phyloP scores from a whole-genome alignment of 2,329 filamentous ascomycete species.

The Fusarium equiseti region DNA sequence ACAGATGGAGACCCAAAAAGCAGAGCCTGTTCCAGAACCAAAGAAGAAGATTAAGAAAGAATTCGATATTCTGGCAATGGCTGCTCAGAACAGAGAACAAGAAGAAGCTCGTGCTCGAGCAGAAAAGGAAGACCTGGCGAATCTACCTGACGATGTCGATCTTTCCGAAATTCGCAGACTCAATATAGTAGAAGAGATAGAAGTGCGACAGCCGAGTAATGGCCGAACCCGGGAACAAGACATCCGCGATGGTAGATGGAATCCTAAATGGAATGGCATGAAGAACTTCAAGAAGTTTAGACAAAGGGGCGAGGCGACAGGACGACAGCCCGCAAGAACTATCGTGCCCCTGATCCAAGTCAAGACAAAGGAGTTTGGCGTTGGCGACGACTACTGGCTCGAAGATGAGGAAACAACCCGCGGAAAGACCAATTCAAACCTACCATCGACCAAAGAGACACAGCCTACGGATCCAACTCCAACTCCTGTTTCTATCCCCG shows the following conservation, averaged over 20 bases:
- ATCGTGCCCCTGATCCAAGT: conserved; percentile 81
- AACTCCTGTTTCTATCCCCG: conserved; percentile 3
- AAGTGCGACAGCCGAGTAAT: conserved; percentile 62
- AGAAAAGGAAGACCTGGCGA: conserved; percentile 66
- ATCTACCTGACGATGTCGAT: conserved; percentile 72
- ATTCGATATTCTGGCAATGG: conserved; percentile 76
- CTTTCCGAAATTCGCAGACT: conserved; percentile 79
- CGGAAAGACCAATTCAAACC: conserved; percentile 48
- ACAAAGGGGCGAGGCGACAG: conserved; percentile 63
- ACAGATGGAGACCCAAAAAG: conserved; percentile 41
- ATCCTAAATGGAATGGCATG: conserved; percentile 90
- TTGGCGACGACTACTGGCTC: conserved; percentile 83
- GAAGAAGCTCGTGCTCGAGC: conserved; percentile 73
- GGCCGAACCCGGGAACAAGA: conserved; percentile 60
- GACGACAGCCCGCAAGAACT: conserved; percentile 61
- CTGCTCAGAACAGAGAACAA: conserved; percentile 69
- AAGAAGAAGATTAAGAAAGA: conserved; percentile 69
- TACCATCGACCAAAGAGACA: conserved; percentile 41
- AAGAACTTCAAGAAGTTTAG: conserved; percentile 96
- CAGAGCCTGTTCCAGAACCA: conserved; percentile 32
- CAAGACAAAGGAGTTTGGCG: conserved; percentile 76
- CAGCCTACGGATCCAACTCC: conserved; percentile 27
- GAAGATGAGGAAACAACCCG: conserved; percentile 60
- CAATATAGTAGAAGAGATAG: conserved; percentile 82
- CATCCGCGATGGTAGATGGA: conserved; percentile 74